Evolutionary conservation across 1,139 yeast species (phyloP), one percentile per base, ranked within the genome.

Genomic region (Sugiyamaella neomexicana): DNA sequence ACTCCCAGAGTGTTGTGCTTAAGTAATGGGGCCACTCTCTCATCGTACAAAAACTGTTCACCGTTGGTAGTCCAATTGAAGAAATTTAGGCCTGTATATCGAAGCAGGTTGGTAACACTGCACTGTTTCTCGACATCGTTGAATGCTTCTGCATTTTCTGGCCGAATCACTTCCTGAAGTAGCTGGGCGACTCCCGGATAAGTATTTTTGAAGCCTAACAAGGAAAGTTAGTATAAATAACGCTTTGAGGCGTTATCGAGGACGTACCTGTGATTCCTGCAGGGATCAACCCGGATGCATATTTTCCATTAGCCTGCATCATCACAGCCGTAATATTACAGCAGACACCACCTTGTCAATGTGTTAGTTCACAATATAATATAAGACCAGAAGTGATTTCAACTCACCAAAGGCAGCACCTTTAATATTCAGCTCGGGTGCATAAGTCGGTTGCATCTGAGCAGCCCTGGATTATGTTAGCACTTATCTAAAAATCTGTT

Each of bases 141-240:
- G 53, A 63, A 56, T 17, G 47, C 44, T 16, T 55, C 41, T 12
- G 43, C 48, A 36, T 47, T 53, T 41, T 55, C 39, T 2, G 60
- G 53, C 5, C 52, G 46, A n/a, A 59, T 40, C 12, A 36, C 32
- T 12, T 17, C 12, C 37, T 56, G 43, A 9, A 60, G 13, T 32
- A 43, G 42, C 27, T 46, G 50, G n/a, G 25, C 50, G n/a, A 65
- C 52, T 13, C 59, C 62, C 12, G 66, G 65, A 57, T 68, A 69
- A 55, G 62, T 68, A 15, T 57, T 51, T 17, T 62, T 60, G 29
- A 69, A 52, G 5, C 72, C 72, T 36, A 56, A 46, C 42, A 65
- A 2, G 38, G 15, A 29, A 29, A 29, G 34, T 42, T 27, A 42
- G 46, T 29, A 42, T 27, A 29, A 29, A 29, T 9, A 29, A 2